Evolutionary conservation across 2,329 filamentous ascomycete species (phyloP).

Genomic region (Diplocarpon mali): DNA sequence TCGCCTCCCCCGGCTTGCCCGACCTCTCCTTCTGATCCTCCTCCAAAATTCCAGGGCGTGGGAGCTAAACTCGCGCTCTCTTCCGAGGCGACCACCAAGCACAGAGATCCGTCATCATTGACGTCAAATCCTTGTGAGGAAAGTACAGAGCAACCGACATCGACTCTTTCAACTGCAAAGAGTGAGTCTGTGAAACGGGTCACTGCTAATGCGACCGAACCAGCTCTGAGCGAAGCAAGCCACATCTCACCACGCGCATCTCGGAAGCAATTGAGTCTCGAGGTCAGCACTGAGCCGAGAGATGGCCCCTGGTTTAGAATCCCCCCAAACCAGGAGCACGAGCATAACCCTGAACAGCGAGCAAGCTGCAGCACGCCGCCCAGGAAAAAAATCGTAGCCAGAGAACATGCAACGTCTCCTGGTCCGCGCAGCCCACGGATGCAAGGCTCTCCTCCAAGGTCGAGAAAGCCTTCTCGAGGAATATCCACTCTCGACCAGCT

Average conservation of each 20-base stretch:
- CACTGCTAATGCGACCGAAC: too few relatives aligned
- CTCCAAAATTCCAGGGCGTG: too few relatives aligned
- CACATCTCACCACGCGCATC: not conserved
- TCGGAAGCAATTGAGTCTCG: not conserved
- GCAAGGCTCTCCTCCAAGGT: constrained; percentile 7
- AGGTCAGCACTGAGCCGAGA: not conserved
- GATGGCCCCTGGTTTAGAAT: not conserved
- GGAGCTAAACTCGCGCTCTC: not conserved
- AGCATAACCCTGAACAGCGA: not conserved
- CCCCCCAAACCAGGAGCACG: not conserved
- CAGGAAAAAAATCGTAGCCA: not conserved
- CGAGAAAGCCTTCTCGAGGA: constrained; percentile 7
- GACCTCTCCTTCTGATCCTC: too few relatives aligned
- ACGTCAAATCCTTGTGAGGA: too few relatives aligned
- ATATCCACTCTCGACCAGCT: constrained; percentile 5
- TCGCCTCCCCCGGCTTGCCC: too few relatives aligned
- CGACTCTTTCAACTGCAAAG: too few relatives aligned
- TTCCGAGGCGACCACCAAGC: not conserved
- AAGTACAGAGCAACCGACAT: too few relatives aligned
- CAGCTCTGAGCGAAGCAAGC: not conserved
- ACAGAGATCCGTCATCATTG: not conserved
- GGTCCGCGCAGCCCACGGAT: not conserved
- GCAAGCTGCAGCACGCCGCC: not conserved
- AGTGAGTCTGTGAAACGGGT: too few relatives aligned
- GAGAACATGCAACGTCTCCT: not conserved